Evolutionary conservation across 768 basidiomycete species (phyloP).

Genomic region (Tricholomella constricta): DNA sequence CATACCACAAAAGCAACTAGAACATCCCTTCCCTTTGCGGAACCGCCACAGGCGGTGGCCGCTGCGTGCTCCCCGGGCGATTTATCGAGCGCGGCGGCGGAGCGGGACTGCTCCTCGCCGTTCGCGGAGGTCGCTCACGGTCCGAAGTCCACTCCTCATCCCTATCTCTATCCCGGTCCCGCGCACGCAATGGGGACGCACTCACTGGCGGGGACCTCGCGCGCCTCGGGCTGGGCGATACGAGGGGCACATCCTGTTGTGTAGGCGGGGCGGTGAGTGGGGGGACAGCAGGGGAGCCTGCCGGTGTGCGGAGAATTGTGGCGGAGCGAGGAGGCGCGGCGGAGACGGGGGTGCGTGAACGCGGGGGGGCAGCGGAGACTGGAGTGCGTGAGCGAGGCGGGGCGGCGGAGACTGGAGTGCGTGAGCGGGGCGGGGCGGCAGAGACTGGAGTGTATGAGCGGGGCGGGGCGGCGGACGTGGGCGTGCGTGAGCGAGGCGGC

Average conservation of each 20-base stretch:
- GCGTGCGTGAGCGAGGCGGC: conserved; percentile 69
- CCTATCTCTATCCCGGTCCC: conserved; percentile 20
- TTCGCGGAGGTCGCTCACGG: conserved; percentile 31
- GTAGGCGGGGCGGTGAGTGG: conserved; percentile 20
- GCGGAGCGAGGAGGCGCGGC: conserved; percentile 17
- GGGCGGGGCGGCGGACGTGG: conserved; percentile 18
- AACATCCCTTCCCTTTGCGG: conserved; percentile 43
- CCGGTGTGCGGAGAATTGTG: conserved; percentile 8
- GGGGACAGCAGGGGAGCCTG: conserved; percentile 19
- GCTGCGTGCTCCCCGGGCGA: conserved; percentile 60
- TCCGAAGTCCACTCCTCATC: conserved; percentile 19
- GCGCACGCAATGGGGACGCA: conserved; percentile 20
- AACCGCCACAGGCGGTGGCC: conserved; percentile 52
- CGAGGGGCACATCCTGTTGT: conserved; percentile 22
- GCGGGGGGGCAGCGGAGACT: conserved; percentile 18
- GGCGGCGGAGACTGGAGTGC: conserved; percentile 36
- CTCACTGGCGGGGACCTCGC: conserved; percentile 33
- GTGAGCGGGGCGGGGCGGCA: conserved; percentile 11
- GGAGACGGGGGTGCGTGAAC: conserved; percentile 19
- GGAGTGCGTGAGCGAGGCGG: conserved; percentile 64
- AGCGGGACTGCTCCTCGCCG: conserved; percentile 44
- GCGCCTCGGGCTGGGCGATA: conserved; percentile 36
- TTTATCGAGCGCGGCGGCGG: conserved; percentile 69
- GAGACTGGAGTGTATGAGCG: conserved; percentile 20
- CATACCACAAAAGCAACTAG: too few species aligned